Base-by-base conservation (phyloP, 2,329 filamentous ascomycete species). In the Aphanoascus verrucosus region DNA sequence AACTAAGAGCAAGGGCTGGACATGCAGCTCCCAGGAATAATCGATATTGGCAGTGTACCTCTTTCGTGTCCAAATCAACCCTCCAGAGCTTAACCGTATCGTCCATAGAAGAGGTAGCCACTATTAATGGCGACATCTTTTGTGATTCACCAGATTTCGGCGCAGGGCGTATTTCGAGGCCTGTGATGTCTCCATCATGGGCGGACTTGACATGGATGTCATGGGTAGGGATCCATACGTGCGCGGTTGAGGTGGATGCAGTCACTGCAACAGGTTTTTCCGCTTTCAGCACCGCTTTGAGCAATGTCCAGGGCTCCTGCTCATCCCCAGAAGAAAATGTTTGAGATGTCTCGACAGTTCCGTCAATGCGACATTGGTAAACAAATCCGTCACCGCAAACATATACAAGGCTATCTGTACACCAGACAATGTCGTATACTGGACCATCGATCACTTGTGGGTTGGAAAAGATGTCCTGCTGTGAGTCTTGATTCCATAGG, bases 201-300 rank as follows among this genome's bases (percentile, higher is more conserved):
- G 69, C 67, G 37, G 64, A 61, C 34, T 68, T 63, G 28, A 70
- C 62, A 32, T 64, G 52, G 15, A 73, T 65, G 42, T 71, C 66
- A 53, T 72, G 70, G 5, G 69, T 72, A n/a, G 72, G 72, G 34
- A 74, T 62, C 72, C 72, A 75, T 23, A 75, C 61, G 20, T 65
- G 59, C 14, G 67, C 62, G n/a, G 60, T 66, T 2, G 64, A 65
- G 37, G 64, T 67, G 8, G 55, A 56, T 20, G 71, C 72, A 15
- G 66, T 63, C 9, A 74, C 67, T 5, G 68, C 66, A 11, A 72
- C 64, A 6, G 68, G 54, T 1, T 64, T 62, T 6, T 56, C 56
- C 2, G 59, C 60, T 5, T 58, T 62, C 28, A 61, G 60, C 20
- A 65, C 59, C 54, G 67, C 68, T 49, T 66, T 69, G 55, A 73